Base-by-base conservation (phyloP, 257 asterid species). In the Solanum sejunctum region DNA sequence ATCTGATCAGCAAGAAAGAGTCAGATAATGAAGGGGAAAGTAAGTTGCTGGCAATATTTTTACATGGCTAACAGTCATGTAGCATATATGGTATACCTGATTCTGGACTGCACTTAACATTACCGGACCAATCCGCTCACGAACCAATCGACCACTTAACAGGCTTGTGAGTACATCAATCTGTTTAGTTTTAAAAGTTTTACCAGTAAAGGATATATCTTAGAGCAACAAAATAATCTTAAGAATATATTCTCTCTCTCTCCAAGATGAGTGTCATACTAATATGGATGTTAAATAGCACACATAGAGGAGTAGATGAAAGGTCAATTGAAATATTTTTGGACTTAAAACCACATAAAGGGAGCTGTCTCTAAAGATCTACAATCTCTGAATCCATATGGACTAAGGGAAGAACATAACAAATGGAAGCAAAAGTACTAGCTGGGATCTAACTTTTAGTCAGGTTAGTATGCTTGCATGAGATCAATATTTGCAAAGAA, bases 71-170 rank as follows among this genome's bases (percentile, higher is more conserved):
- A 73, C 81, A 16, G 41, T 36, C 20, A 6, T 7, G 52, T 23
- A 47, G 83, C 63, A 47, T 63, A 13, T 36, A 67, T 16, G 77
- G 28, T 18, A 36, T 89, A 94, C 99, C 98, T 96, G 99, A 88
- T 98, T 96, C 85, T 96, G 98, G 78, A 96, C 99, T 52, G 99
- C 98, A 87, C 99, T 96, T 56, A 96, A 93, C 98, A 95, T 96
- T 20, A 98, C 98, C 1, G 99, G 98, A 82, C 98, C 99, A 43
- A 96, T 96, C 78, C 98, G 93, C 87, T 95, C 99, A 16, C 98
- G 98, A 49, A 96, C 99, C 86, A 96, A 98, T 87, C 97, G 88
- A 85, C 99, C 98, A 67, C 95, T 96, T 66, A 95, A 83, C 80
- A 96, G 95, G 93, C 99, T 96, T 16, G 93, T 97, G 70, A 96